Percentiles rank a stretch among this genome's conserved stretches.
Conservation (phyloP, 1,284 basidiomycete genomes). For the Dichomitus squalens region DNA sequence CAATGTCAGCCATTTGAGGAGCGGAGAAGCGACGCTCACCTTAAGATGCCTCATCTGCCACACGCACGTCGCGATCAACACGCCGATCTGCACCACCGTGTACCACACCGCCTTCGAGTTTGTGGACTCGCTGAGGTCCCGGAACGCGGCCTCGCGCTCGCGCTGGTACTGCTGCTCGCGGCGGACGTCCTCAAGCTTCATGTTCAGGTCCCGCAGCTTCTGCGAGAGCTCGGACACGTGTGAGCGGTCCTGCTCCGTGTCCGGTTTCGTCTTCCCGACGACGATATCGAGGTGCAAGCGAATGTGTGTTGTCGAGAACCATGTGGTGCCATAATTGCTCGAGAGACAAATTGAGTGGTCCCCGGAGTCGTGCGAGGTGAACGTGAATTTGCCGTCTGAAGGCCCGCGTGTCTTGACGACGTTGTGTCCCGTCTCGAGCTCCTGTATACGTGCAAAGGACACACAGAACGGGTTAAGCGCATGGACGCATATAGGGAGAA, state of each 20-base stretch:
- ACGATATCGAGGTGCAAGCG: conserved; percentile 94
- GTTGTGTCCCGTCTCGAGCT: conserved; percentile 72
- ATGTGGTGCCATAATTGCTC: conserved; percentile 85
- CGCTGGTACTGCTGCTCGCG: conserved; percentile 98
- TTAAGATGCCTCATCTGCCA: conserved; percentile 95
- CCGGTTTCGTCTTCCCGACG: conserved; percentile 84
- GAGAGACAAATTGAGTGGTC: conserved; percentile 97
- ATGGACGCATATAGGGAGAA: neutral
- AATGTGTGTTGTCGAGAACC: conserved; percentile 80
- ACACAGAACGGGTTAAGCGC: conserved; percentile 17
- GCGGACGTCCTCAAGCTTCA: conserved; percentile 89
- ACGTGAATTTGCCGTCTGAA: conserved; percentile 91
- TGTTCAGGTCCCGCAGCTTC: conserved; percentile 91
- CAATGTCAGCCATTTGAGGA: conserved; percentile 2
- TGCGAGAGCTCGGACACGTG: conserved; percentile 88
- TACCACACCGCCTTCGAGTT: conserved; percentile 95
- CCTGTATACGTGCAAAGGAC: conserved; percentile 46
- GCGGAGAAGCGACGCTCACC: conserved; percentile 46
- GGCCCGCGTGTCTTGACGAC: conserved; percentile 91
- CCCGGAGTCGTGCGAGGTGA: conserved; percentile 94
- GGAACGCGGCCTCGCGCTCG: conserved; percentile 91
- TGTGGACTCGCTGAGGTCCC: conserved; percentile 86
- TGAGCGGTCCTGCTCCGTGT: conserved; percentile 79
- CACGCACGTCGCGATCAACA: conserved; percentile 82
- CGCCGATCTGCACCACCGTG: conserved; percentile 83